These are phyloP conservation scores for Eucalyptus cloeziana DNA, from an alignment of 345 rosid genomes.

Conservation along the genomic window DNA sequence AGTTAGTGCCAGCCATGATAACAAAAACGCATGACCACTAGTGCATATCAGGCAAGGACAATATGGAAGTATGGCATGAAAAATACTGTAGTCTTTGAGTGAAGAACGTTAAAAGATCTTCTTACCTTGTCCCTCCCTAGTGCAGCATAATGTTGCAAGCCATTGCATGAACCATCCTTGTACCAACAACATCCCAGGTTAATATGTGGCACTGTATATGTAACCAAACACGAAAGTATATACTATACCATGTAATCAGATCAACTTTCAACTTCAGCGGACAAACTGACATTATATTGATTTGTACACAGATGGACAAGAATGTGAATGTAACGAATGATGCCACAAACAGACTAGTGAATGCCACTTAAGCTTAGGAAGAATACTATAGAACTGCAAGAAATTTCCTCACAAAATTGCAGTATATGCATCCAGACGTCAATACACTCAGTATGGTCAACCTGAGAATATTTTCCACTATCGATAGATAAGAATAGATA, in stretches of 20 bases:
- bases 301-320: background rate
- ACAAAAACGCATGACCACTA: background rate
- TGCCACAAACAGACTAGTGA: background rate
- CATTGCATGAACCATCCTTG: slow-evolving; percentile 99
- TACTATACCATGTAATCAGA: background rate
- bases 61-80: background rate
- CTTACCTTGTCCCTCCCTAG: slow-evolving; percentile 95
- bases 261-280: background rate
- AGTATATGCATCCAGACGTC: background rate
- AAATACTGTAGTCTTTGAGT: background rate
- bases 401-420: background rate
- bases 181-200: slow-evolving; percentile 2
- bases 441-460: background rate
- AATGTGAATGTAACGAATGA: background rate
- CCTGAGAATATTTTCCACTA: background rate
- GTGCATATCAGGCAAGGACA: background rate
- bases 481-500: background rate
- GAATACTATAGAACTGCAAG: background rate
- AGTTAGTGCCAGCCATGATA: background rate
- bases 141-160: slow-evolving; percentile 99
- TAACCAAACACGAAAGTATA: background rate
- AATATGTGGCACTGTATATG: background rate
- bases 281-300: background rate
- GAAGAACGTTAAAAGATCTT: background rate
- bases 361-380: background rate